Evolutionary conservation across 1,284 basidiomycete species (phyloP), one percentile per base, ranked within the genome.

Genomic region (Volvariella volvacea): DNA sequence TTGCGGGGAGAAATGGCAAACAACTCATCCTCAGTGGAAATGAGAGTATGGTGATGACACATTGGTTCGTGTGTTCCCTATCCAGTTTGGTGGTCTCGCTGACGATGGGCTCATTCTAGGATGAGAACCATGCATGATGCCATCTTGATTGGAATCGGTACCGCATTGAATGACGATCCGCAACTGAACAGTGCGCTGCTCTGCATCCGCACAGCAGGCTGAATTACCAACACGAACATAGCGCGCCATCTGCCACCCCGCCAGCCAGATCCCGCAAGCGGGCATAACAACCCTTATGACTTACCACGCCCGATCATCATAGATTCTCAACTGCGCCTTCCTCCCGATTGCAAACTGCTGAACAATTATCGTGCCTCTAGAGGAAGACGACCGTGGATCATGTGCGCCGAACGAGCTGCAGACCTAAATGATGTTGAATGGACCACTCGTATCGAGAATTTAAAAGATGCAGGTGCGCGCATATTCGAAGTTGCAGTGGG

Each of bases 1-100:
- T 98, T 49, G 92, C 92, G 0, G 92, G 90, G 0, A 62, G 65
- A 3, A 70, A 71, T 12, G 84, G 90, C 4, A 68, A 70, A 52
- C 91, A 93, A 63, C 75, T 99, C 28, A 74, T 79, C 15, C 70
- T 99, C 42, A 94, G 90, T 53, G 87, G 94, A 1, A 65, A 73
- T 30, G 89, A 96, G 58, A 94, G 89, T 61, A 88, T 95, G 86
- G 56, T 80, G 38, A 92, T 99, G 88, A 98, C 95, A 10, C 95
- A 98, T 63, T 88, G 86, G 91, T 92, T 69, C 50, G 68, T 48
- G 20, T 37, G 38, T 22, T 30, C 2, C 37, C 39, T 22, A 3
- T 39, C 16, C n/a, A 17, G 30, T 25, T 38, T 28, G 42, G 19
- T 9, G 15, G 31, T 44, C 38, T 36, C 38, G 16, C 9, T 43